Conservation (phyloP, 2,329 filamentous ascomycete genomes). For the Gaeumannomyces tritici region DNA sequence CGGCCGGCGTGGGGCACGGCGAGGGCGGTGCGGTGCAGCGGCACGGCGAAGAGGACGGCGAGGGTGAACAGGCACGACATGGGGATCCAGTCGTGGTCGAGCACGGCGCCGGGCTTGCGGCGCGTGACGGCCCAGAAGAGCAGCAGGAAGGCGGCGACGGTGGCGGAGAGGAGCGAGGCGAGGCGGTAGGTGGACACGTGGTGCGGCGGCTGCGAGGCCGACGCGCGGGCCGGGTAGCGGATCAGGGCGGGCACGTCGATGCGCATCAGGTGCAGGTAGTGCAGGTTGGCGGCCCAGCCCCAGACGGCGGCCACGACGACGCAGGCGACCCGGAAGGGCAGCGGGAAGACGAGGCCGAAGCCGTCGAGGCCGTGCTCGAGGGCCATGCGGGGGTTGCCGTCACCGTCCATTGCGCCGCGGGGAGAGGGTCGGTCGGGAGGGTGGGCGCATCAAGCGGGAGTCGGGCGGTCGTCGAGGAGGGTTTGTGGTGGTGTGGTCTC, state of each 20-base stretch:
- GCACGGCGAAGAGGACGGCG: conserved; percentile 60
- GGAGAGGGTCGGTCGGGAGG: background rate
- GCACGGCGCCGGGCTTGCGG: conserved; percentile 58
- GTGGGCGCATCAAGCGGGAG: conserved; percentile 1
- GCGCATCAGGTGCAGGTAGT: conserved; percentile 68
- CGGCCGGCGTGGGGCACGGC: conserved; percentile 57
- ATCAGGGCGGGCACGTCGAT: conserved; percentile 86
- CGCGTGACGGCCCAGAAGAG: conserved; percentile 78
- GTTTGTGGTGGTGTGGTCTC: too few relatives aligned
- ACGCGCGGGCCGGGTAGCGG: conserved; percentile 70
- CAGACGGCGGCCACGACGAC: conserved; percentile 82
- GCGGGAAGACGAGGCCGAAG: conserved; percentile 77
- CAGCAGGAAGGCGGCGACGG: conserved; percentile 62
- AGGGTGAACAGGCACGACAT: conserved; percentile 73
- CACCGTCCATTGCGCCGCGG: conserved; percentile 53
- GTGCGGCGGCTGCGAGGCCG: conserved; percentile 61
- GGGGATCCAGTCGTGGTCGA: conserved; percentile 76
- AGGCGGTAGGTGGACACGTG: conserved; percentile 81
- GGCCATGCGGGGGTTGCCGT: conserved; percentile 38
- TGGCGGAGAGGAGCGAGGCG: conserved; percentile 63
- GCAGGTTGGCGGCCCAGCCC: conserved; percentile 90
- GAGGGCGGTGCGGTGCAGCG: conserved; percentile 48
- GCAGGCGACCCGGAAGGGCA: conserved; percentile 82
- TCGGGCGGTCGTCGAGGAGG: too few relatives aligned
- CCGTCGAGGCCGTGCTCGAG: conserved; percentile 67